These are phyloP conservation scores for Colletotrichum eremochloae DNA, from an alignment of 2,329 filamentous ascomycete species.

Conservation along the genomic window DNA sequence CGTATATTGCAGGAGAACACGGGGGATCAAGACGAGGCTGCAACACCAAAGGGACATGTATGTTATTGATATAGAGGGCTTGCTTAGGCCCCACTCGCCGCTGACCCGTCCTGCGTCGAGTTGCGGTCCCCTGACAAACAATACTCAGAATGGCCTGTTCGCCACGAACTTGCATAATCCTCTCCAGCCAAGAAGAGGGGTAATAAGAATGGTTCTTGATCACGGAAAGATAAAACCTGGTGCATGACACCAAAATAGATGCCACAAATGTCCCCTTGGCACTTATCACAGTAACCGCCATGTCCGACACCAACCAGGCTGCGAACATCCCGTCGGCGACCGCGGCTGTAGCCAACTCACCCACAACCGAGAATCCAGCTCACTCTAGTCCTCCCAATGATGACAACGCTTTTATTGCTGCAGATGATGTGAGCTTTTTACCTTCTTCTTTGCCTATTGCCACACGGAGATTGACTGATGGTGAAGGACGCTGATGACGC, in stretches of 20 bases:
- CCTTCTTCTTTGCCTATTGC: fast-evolving
- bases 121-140: background rate
- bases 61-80: background rate
- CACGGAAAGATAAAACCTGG: background rate
- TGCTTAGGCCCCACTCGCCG: background rate
- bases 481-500: background rate
- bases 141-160: background rate
- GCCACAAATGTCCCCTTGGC: background rate
- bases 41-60: background rate
- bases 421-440: background rate
- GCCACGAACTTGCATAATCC: background rate
- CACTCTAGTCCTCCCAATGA: background rate
- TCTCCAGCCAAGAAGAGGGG: slow-evolving; percentile 6
- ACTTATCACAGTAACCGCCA: background rate
- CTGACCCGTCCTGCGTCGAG: background rate
- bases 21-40: background rate
- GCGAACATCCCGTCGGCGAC: background rate
- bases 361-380: background rate
- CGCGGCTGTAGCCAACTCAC: background rate
- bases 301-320: background rate
- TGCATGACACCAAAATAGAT: background rate
- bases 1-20: background rate
- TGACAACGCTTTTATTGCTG: background rate
- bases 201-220: background rate
- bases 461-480: background rate